Conservation (phyloP, 305 asterid genomes). For the Fraxinus angustifolia region DNA sequence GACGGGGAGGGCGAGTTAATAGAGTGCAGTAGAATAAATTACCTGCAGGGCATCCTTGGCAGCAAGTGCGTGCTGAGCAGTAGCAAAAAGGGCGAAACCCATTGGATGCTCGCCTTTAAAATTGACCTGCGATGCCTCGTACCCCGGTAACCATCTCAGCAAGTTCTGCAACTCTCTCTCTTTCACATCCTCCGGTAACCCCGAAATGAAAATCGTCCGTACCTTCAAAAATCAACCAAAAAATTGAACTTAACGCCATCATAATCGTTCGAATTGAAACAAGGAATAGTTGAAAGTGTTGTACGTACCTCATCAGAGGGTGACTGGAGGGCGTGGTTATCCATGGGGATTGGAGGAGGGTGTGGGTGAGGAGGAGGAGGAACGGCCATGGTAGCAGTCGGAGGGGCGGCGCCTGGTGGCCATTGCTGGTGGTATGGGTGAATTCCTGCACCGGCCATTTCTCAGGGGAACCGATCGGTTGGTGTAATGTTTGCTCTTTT, state of each 20-base stretch:
- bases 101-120: constrained; percentile 93
- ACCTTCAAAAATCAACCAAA: constrained; percentile 37
- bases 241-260: not conserved
- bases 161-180: constrained; percentile 96
- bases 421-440: constrained; percentile 94
- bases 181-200: constrained; percentile 97
- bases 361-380: constrained; percentile 56
- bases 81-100: constrained; percentile 76
- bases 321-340: constrained; percentile 43
- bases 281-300: not conserved
- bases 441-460: constrained; percentile 88
- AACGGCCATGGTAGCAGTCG: constrained; percentile 46
- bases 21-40: not conserved
- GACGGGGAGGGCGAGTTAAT: not conserved
- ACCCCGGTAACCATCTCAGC: constrained; percentile 97
- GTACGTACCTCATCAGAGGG: constrained; percentile 61
- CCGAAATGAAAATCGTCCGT: constrained; percentile 89
- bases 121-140: constrained; percentile 97
- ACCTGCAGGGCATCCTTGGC: constrained; percentile 96
- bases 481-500: not conserved
- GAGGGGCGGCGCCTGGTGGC: constrained; percentile 63
- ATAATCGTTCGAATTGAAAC: not conserved
- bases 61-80: constrained; percentile 76
- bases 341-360: constrained; percentile 51
- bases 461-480: constrained; percentile 19